A percentile compares a stretch with the other conserved stretches of the same genome.
These are phyloP conservation scores for Podochytrium sp. DNA, from an alignment of 192 early-diverging fungal species.

Conservation along the genomic window DNA sequence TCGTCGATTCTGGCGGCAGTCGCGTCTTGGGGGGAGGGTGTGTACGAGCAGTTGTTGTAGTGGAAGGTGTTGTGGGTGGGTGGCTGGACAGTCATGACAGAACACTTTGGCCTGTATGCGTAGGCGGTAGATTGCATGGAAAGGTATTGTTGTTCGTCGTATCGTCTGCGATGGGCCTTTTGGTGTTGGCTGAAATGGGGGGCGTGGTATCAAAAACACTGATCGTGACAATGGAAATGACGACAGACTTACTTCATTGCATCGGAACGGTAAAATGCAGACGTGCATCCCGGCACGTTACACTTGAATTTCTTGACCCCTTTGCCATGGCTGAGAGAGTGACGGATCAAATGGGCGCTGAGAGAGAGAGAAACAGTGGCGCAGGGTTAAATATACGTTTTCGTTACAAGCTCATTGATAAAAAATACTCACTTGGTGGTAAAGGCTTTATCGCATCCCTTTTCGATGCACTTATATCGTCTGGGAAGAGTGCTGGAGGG, in stretches of 20 bases:
- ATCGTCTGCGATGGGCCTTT: neutral
- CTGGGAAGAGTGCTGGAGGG: neutral
- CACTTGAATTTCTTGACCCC: conserved; percentile 4
- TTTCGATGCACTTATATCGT: neutral
- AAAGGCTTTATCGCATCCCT: neutral
- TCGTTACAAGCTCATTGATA: no score
- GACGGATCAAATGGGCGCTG: neutral
- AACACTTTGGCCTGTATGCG: neutral
- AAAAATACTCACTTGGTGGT: neutral
- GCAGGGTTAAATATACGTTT: neutral
- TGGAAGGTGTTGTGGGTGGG: neutral
- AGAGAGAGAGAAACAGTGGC: neutral
- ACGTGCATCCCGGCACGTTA: neutral
- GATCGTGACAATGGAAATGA: neutral
- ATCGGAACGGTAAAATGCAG: conserved; percentile 4
- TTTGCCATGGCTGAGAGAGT: neutral
- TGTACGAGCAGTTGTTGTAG: neutral
- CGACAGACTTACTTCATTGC: neutral
- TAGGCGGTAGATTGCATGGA: neutral
- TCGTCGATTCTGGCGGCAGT: neutral
- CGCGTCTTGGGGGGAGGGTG: neutral
- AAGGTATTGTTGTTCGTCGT: neutral
- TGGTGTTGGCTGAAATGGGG: conserved; percentile 5
- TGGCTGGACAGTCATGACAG: neutral
- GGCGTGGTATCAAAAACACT: neutral